Base-by-base conservation (phyloP, 2,329 filamentous ascomycete genomes). In the Pleurostoma richardsiae region DNA sequence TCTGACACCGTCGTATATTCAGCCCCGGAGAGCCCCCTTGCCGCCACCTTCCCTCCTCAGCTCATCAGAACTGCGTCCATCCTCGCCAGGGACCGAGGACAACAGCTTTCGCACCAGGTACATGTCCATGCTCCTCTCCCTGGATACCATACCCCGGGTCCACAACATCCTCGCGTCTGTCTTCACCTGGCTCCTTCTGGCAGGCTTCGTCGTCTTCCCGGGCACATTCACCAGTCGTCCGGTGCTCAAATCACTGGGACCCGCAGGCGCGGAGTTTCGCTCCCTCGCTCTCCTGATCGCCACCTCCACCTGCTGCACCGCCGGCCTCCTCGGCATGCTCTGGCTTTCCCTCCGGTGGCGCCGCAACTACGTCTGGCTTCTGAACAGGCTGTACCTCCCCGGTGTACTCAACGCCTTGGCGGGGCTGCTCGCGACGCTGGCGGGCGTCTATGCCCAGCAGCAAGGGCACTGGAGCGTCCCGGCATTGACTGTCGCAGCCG, bases 301-400 rank as follows among this genome's bases (percentile, higher is more conserved):
- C 10, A 69, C 70, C 2, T 69, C 67, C 11, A 58, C 67, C 6
- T 68, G 69, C 30, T 72, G 74, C 47, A 62, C 60, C 6, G 47
- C 71, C 4, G 72, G 72, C 3, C 54, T 58, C 2, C 41, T 63
- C 1, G 69, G 72, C 4, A 71, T 73, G 55, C 43, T 66, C 3
- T 66, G 61, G 55, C 59, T 80, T n/a, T 74, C 66, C 50, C 60
- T 65, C 44, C 59, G 62, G 26, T 73, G 72, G 60, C 59, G 68
- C 38, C 54, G 58, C 11, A 79, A 80, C 52, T 78, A 79, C 47
- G 66, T 79, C 19, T 81, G 74, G 76, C 62, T 79, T 27, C 63
- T 77, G 6, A 76, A 78, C 55, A 65, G 68, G 47, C 61, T 80
- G 10, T 76, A 79, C 52, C 49, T 77, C 50, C 69, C 68, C 1